Conservation (phyloP, 2,329 filamentous ascomycete genomes). For the Alternaria sp. region DNA sequence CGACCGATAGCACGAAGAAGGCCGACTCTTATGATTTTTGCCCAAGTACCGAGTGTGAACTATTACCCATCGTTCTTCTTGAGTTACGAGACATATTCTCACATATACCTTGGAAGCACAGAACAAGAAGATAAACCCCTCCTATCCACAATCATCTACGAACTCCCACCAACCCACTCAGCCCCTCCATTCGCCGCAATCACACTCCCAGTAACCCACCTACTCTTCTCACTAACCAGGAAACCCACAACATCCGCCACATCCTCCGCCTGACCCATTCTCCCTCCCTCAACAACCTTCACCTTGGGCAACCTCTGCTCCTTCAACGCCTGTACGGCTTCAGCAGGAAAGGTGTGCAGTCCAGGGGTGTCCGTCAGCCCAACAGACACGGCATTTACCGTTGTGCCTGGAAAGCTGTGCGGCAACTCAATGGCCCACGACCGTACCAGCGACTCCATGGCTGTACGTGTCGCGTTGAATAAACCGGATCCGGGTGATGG, state of each 20-base stretch:
- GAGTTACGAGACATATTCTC: background rate
- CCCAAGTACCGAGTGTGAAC: background rate
- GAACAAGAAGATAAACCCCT: background rate
- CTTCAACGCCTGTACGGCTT: conserved; percentile 22
- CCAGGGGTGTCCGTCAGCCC: conserved; percentile 37
- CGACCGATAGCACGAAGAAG: background rate
- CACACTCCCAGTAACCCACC: conserved; percentile 49
- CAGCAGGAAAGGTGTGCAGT: conserved; percentile 15
- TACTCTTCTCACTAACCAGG: conserved; percentile 41
- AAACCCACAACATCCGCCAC: conserved; percentile 72
- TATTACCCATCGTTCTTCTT: background rate
- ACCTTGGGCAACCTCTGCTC: conserved; percentile 25
- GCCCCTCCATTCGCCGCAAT: conserved; percentile 43
- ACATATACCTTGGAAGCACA: background rate
- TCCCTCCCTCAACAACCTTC: conserved; percentile 24
- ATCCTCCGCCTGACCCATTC: conserved; percentile 51
- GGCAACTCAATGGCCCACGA: conserved; percentile 34
- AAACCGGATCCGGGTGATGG: conserved; percentile 18
- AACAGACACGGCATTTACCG: conserved; percentile 37
- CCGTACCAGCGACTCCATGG: conserved; percentile 26
- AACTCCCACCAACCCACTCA: conserved; percentile 27
- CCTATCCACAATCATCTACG: background rate
- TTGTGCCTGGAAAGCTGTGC: conserved; percentile 30
- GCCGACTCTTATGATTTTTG: background rate
- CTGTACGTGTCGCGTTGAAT: conserved; percentile 29